Base-by-base conservation (phyloP, 192 early-diverging fungal species). In the Backusella luteola region DNA sequence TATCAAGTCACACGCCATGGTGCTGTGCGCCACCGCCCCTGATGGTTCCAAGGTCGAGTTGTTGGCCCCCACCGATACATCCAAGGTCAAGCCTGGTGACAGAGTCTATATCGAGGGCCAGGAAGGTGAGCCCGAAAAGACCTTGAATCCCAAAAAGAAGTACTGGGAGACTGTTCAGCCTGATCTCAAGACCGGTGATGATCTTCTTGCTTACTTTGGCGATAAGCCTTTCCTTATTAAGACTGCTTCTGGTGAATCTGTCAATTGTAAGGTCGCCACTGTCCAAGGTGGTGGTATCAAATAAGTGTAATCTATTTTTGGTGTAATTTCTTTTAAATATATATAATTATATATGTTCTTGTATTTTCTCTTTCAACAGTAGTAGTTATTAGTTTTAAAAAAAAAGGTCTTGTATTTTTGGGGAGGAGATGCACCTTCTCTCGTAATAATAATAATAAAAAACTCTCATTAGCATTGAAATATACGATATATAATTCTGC, bases 121-220 rank as follows among this genome's bases (percentile, higher is more conserved):
- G 77, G 92, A 96, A 88, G 94, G 86, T 69, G 91, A 86, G 76
- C 96, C 98, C 35, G 96, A 98, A 77, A 91, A 88, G 74, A 88
- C 93, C 34, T 90, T 99, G 73, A 97, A 97, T 83, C 96, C 98
- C 76, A 99, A 99, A 89, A 96, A 96, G 90, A 99, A 99, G 88
- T 90, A 97, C 74, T 99, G 90, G 89, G 98, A 99, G 81, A 94
- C 95, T 34, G 94, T 99, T 66, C 96, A 98, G 88, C 95, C 96
- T 34, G 93, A 91, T 19, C 84, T 94, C 66, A 88, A 91, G 73
- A 95, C 93, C 32, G 88, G 89, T 73, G 88, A 89, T 38, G 89
- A 93, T 75, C 80, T 84, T 73, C 74, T 88, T 67, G 93, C 93
- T 35, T 87, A 86, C 75, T 94, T 84, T 87, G 85, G 88, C 38